Percentiles rank a stretch among this genome's conserved stretches.
These are phyloP conservation scores for Neofusicoccum laricinum DNA, from an alignment of 2,329 filamentous ascomycete genomes.

Conservation along the genomic window DNA sequence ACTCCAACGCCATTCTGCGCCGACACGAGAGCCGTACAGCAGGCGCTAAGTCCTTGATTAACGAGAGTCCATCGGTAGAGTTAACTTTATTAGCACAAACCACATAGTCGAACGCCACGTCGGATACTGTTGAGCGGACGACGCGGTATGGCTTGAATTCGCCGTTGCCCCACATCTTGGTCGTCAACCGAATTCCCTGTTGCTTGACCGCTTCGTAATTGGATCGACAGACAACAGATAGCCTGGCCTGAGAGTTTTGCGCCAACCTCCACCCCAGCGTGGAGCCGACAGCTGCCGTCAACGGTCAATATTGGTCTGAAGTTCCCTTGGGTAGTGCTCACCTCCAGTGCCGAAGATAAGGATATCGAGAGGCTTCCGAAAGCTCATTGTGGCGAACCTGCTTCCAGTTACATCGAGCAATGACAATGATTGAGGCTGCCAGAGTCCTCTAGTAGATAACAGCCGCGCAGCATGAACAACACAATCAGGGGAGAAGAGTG, in stretches of 20 bases:
- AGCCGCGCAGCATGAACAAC: neutral
- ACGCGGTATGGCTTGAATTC: constrained; percentile 22
- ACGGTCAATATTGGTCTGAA: neutral
- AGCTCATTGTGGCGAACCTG: neutral
- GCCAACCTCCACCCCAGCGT: constrained; percentile 25
- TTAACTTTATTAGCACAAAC: constrained; percentile 25
- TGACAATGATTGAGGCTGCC: neutral
- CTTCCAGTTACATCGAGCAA: neutral
- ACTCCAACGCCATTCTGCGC: constrained; percentile 26
- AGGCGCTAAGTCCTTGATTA: constrained; percentile 18
- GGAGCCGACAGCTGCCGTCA: constrained; percentile 21
- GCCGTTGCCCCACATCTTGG: constrained; percentile 24
- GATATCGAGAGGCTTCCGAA: constrained; percentile 7
- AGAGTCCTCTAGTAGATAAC: neutral
- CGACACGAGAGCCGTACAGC: constrained; percentile 21
- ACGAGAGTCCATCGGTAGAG: constrained; percentile 14
- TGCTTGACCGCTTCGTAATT: constrained; percentile 21
- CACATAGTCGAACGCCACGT: constrained; percentile 22
- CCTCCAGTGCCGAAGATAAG: constrained; percentile 16
- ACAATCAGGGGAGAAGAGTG: neutral
- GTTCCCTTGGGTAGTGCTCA: neutral
- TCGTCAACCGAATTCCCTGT: constrained; percentile 20
- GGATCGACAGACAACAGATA: constrained; percentile 24
- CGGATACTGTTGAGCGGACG: constrained; percentile 14
- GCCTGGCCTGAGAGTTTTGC: constrained; percentile 19